Base-by-base conservation (phyloP, 495 filamentous ascomycete genomes). In the Neurospora discreta region DNA sequence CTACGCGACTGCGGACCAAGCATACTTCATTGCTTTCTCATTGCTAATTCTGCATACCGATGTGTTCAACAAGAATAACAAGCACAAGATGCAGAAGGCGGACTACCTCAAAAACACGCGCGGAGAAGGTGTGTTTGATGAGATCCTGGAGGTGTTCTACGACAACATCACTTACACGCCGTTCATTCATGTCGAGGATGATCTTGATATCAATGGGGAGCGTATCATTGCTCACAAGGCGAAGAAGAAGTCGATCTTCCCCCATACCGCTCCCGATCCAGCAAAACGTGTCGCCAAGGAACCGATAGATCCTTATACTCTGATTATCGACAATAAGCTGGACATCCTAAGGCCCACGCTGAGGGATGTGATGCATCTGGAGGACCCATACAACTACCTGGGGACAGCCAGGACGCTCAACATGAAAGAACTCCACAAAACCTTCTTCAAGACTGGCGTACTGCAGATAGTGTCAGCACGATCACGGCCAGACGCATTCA, bases 11-110 rank as follows among this genome's bases (percentile, higher is more conserved):
- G 87, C 93, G n/a, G 95, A 98, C 75, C 92, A 98, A 82, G 94
- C 95, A 46, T 97, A 98, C 80, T 97, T 98, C 77, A 94, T 98
- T 75, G 93, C 95, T 18, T 99, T 98, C 77, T 98, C 96, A 2
- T 90, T 98, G 52, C 84, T 99, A 46, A 97, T 99, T 74, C 84
- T 99, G 20, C 95, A 99, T 76, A 98, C 95, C 0, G 95, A 99
- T 78, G 93, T 96, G 13, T 98, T 98, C 88, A 99, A 99, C 85
- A 97, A 95, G 80, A 98, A 98, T 84, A 98, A 98, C 80, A 98
- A 97, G 82, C 89, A 94, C 76, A 99, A 98, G 81, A 99, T 99
- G 95, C 94, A 97, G 78, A 96, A 96, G 75, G 85, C 85, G 0
- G 95, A 98, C 73, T 99, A 99, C 79, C 87, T 97, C 70, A 98